Evolutionary conservation across 306 rosid genomes (phyloP).

Genomic region (Pyrus betulifolia): DNA sequence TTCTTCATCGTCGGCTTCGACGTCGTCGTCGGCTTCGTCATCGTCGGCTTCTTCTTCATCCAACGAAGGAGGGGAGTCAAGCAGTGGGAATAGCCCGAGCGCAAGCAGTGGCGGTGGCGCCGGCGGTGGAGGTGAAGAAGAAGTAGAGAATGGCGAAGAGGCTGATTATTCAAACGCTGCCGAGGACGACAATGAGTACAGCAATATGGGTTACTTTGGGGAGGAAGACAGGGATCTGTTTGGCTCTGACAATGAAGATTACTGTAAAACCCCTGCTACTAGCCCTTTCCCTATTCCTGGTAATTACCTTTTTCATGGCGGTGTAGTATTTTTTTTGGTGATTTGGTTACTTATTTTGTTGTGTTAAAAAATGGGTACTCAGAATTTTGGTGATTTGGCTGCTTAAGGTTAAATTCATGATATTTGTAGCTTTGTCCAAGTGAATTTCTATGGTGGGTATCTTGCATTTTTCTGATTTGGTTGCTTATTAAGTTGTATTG

Average conservation of each 20-base stretch:
- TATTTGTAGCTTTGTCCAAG: not conserved
- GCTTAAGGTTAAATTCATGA: not conserved
- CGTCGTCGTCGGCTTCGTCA: constrained; percentile 52
- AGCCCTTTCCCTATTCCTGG: constrained; percentile 81
- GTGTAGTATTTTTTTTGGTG: not conserved
- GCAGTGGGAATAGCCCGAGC: constrained; percentile 32
- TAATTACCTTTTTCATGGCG: constrained; percentile 9
- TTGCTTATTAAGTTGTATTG: not conserved
- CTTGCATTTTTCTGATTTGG: not conserved
- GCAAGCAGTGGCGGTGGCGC: constrained; percentile 44
- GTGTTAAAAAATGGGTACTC: not conserved
- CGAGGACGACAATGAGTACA: constrained; percentile 16
- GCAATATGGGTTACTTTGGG: constrained; percentile 8
- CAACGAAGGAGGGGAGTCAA: constrained; percentile 34
- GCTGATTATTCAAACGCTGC: constrained; percentile 15
- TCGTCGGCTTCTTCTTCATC: constrained; percentile 54
- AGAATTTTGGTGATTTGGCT: not conserved
- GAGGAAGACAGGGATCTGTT: constrained; percentile 71
- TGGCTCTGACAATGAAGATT: constrained; percentile 84
- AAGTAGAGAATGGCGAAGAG: constrained; percentile 51
- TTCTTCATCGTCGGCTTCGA: constrained; percentile 44
- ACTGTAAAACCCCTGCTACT: constrained; percentile 60
- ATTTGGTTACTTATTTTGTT: not conserved
- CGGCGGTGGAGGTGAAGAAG: constrained; percentile 32
- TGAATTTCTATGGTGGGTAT: not conserved